A percentile compares a stretch with the other conserved stretches of the same genome.
Evolutionary conservation across 371 early-diverging fungal species (phyloP).

Genomic region (Rhizopus sp.): DNA sequence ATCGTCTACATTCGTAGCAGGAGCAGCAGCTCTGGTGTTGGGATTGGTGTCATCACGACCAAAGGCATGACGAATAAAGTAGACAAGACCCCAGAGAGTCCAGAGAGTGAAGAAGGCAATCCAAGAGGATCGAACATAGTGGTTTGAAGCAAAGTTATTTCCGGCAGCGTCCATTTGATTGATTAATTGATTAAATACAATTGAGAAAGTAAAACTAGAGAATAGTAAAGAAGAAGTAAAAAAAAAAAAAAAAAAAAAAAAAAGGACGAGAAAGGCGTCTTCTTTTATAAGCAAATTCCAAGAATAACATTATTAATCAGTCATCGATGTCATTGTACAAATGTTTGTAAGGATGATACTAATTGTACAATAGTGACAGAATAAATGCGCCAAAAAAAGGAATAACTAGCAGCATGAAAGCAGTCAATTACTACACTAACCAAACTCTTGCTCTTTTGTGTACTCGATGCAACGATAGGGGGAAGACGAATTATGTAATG

Average conservation of each 20-base stretch:
- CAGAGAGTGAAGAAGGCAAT: slow-evolving; percentile 41
- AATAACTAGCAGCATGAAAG: too few species aligned
- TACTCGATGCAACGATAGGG: too few species aligned
- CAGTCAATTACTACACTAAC: too few species aligned
- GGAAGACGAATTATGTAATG: too few species aligned
- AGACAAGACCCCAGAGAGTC: slow-evolving; percentile 34
- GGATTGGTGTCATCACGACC: slow-evolving; percentile 10
- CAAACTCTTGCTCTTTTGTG: too few species aligned
- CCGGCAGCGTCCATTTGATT: not conserved
- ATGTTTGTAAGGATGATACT: too few species aligned
- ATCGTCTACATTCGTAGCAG: slow-evolving; percentile 13
- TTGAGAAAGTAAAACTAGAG: not conserved
- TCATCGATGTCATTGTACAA: too few species aligned
- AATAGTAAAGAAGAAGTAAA: not conserved
- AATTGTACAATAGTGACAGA: too few species aligned
- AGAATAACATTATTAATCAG: too few species aligned
- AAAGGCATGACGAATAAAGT: slow-evolving; percentile 26
- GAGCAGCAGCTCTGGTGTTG: not conserved
- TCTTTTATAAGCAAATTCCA: too few species aligned
- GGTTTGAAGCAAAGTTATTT: not conserved
- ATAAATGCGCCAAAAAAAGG: too few species aligned
- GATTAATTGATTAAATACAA: not conserved
- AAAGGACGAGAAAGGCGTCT: not conserved
- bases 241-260: too few species aligned
- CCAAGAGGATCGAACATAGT: slow-evolving; percentile 23